Evolutionary conservation across 768 basidiomycete genomes (phyloP).

Genomic region (Coprinopsis cinerea): DNA sequence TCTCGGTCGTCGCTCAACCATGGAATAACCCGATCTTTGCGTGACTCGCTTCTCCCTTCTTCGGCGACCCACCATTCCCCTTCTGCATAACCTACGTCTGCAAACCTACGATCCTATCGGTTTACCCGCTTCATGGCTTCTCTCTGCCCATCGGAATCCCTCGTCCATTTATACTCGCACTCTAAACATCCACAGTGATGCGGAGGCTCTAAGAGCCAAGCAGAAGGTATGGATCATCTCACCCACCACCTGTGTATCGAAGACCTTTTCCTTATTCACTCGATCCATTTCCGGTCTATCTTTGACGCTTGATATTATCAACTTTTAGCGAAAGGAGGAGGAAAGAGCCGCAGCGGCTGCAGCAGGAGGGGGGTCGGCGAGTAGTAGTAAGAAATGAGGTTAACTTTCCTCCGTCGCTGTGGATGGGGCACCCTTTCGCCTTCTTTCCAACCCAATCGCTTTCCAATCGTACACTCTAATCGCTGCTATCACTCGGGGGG

Average conservation of each 20-base stretch:
- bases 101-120: no score
- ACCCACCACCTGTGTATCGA: neutral
- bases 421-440: neutral
- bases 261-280: neutral
- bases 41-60: neutral
- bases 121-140: neutral
- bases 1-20: neutral
- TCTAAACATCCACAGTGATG: constrained; percentile 48
- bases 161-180: neutral
- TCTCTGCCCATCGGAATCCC: neutral
- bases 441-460: neutral
- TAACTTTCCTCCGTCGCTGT: neutral
- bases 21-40: neutral
- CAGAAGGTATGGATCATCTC: constrained; percentile 55
- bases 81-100: neutral
- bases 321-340: constrained; percentile 49
- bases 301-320: constrained; percentile 3
- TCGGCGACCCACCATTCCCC: neutral
- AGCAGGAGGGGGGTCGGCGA: constrained; percentile 11
- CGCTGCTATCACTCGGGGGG: no score
- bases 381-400: constrained; percentile 29
- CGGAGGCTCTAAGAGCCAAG: constrained; percentile 68
- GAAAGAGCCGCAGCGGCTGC: constrained; percentile 31
- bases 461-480: neutral
- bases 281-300: neutral